Evolutionary conservation across 441 rosid genomes (phyloP).

Genomic region (Adansonia madagascariensis): DNA sequence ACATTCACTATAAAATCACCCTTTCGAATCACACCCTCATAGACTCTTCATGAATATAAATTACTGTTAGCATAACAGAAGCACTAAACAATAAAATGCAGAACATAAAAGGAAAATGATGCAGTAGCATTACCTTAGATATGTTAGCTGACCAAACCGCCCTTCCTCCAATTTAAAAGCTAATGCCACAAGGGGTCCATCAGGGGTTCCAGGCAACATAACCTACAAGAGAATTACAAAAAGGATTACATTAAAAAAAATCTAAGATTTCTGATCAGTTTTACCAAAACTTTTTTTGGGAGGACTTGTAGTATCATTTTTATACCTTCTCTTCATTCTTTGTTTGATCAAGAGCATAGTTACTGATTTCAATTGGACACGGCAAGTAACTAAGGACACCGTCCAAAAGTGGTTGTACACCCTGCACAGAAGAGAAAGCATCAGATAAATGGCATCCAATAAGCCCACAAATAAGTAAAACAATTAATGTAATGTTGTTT

Average conservation of each 20-base stretch:
- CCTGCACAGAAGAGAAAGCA: constrained; percentile 45
- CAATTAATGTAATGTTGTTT: neutral
- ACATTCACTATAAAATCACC: constrained; percentile 87
- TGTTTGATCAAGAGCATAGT: constrained; percentile 90
- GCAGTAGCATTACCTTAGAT: constrained; percentile 58
- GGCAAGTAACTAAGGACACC: constrained; percentile 89
- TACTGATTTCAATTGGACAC: constrained; percentile 86
- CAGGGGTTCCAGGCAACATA: constrained; percentile 78
- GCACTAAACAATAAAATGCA: neutral
- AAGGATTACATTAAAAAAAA: neutral
- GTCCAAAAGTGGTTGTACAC: constrained; percentile 92
- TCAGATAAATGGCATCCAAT: constrained; percentile 3
- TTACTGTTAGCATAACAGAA: constrained; percentile 35
- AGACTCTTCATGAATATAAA: constrained; percentile 60
- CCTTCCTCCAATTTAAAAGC: constrained; percentile 99
- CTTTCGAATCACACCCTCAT: constrained; percentile 92
- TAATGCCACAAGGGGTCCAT: constrained; percentile 97
- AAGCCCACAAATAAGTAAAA: neutral
- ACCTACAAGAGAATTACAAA: constrained; percentile 52
- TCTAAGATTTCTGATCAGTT: neutral
- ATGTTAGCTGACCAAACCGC: constrained; percentile 94
- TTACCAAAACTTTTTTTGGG: constrained; percentile 14
- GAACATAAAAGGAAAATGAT: neutral
- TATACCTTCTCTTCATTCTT: constrained; percentile 87
- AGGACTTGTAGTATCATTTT: neutral